A percentile compares a stretch with the other conserved stretches of the same genome.
These are phyloP conservation scores for Leccinellum rugosiceps DNA, from an alignment of 768 basidiomycete genomes.

Conservation along the genomic window DNA sequence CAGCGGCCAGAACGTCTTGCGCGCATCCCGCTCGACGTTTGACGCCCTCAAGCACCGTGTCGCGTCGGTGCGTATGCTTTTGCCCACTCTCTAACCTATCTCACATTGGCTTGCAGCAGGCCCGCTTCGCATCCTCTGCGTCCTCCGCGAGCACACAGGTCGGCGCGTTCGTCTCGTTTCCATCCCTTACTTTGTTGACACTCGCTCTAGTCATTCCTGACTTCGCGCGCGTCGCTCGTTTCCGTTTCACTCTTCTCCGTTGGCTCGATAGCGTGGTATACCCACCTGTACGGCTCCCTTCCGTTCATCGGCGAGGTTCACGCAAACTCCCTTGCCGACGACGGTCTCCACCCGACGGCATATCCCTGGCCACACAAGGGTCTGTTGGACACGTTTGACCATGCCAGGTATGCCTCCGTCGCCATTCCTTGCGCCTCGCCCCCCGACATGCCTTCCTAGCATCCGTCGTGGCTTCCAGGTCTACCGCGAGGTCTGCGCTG, in stretches of 20 bases:
- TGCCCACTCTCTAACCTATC: constrained; percentile 10
- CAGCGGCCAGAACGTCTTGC: constrained; percentile 50
- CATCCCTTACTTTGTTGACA: constrained; percentile 1
- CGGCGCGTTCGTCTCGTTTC: constrained; percentile 20
- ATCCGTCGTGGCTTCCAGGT: constrained; percentile 96
- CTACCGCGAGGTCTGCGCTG: constrained; percentile 98
- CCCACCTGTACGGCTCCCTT: constrained; percentile 85
- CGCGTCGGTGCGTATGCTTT: constrained; percentile 43
- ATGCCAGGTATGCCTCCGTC: constrained; percentile 71
- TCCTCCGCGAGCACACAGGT: constrained; percentile 64
- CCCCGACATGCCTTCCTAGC: constrained; percentile 39
- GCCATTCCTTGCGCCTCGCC: constrained; percentile 4
- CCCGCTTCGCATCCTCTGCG: constrained; percentile 69
- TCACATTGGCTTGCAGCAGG: constrained; percentile 37
- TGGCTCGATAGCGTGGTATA: constrained; percentile 96
- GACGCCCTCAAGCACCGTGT: constrained; percentile 43
- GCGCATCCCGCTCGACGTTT: constrained; percentile 43
- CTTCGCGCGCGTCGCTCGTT: constrained; percentile 70
- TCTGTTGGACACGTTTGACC: constrained; percentile 88
- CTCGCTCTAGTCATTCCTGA: constrained; percentile 51
- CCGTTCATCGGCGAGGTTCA: constrained; percentile 91
- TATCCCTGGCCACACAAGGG: constrained; percentile 96
- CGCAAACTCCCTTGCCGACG: constrained; percentile 89
- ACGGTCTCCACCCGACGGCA: constrained; percentile 83
- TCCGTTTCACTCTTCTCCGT: constrained; percentile 74